Base-by-base conservation (phyloP, 768 basidiomycete genomes). In the Phallus indusiatus region DNA sequence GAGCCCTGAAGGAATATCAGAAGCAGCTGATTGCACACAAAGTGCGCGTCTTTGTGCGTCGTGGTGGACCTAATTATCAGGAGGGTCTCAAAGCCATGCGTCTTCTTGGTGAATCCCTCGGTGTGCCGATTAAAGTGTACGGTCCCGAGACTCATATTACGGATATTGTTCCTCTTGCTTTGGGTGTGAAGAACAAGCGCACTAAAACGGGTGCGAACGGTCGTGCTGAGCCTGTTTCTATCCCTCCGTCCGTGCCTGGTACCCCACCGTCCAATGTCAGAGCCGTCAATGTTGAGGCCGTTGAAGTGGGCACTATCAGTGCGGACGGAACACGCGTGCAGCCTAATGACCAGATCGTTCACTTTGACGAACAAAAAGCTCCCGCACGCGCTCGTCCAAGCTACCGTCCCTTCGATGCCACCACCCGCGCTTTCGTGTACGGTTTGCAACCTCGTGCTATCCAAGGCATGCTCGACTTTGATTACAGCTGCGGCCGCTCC, bases 51-150 rank as follows among this genome's bases (percentile, higher is more conserved):
- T 99, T 90, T 68, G 94, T 98, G 53, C 90, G 95, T 67, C 93
- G 95, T 70, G 95, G 94, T 72, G 95, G 95, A 14, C 96, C 96
- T 62, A 99, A 98, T 82, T 99, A 96, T 80, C 96, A 99, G 78
- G 95, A 97, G 70, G 87, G 87, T 69, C 84, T 98, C 72, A 96
- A 97, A 78, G 96, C 96, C 52, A 97, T 99, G 93, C 85, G 93
- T 60, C 81, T 97, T 22, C 90, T 97, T 67, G 96, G 72, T 20
- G 96, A 98, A 81, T 90, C 88, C 56, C 86, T 99, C 66, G 96
- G 94, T 61, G 94, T 99, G 62, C 92, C 93, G 55, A 98, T 99
- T 75, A 85, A 85, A 61, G 94, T 97, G 63, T 97, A 89, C 74
- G 96, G 96, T 62, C 96, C 96, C 62, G 95, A 97, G 69, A 94